Base-by-base conservation (phyloP, 2,329 filamentous ascomycete species). In the Amauroascus verrucosus region DNA sequence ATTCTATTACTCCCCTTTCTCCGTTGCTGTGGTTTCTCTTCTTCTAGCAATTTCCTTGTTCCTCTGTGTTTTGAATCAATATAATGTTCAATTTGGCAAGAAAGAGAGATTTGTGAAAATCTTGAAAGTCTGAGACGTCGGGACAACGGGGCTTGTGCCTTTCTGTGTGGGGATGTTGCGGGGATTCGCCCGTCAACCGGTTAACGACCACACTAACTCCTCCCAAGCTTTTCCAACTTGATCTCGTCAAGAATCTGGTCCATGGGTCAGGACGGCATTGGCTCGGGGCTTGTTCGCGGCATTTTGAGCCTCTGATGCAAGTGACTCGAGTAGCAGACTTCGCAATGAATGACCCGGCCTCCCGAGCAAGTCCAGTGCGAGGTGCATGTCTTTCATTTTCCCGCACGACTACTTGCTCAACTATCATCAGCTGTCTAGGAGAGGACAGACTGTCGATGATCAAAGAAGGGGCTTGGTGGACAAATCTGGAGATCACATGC, bases 161-260 rank as follows among this genome's bases (percentile, higher is more conserved):
- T 16, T 45, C n/a, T n/a, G n/a, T 45, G 41, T 45, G 41, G 41
- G 41, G 41, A 45, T 22, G 9, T 30, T 45, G 41, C 41, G 41
- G 41, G 41, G 41, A 45, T 45, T 45, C 18, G 11, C 41, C 22
- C 41, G 16, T 20, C 16, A 11, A 11, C 11, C n/a, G 11, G n/a
- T 13, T 40, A 40, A 6, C 37, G n/a, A n/a, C n/a, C n/a, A n/a
- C n/a, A n/a, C n/a, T n/a, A n/a, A n/a, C 33, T 35, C 33, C 33
- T 9, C 11, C 33, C 8, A 22, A 40, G 16, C 16, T 14, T 22
- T 14, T 22, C 18, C 6, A 6, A n/a, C 35, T 9, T 38, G 33
- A 35, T 16, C 35, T 16, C 18, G 35, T 16, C 14, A n/a, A 38
- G 14, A n/a, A 6, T 18, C 3, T 9, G 11, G 9, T 38, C 35